Conservation (phyloP, 768 basidiomycete genomes). For the Boletus rex-veris region DNA sequence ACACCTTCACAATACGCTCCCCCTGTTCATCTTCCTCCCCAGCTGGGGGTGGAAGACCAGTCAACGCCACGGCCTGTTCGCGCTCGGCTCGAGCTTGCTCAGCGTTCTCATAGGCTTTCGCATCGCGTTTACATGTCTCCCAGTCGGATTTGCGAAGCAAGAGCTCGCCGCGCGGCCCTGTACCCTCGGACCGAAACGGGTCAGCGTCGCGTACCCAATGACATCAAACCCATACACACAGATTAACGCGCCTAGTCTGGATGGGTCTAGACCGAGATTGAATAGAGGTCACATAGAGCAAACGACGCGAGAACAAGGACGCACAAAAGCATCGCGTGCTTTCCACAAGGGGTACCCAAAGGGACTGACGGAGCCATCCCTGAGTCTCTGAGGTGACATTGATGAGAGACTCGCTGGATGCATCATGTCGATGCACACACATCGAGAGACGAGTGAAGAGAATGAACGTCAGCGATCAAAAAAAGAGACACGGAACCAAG, state of each 20-base stretch:
- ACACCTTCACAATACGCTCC: neutral
- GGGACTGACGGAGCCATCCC: neutral
- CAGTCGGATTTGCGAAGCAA: slow-evolving; percentile 22
- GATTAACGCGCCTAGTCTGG: accelerated
- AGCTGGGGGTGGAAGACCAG: neutral
- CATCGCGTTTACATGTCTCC: slow-evolving; percentile 4
- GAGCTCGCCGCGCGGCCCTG: slow-evolving; percentile 18
- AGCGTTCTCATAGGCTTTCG: neutral
- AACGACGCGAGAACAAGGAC: neutral
- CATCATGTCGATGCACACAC: neutral
- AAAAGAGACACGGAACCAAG: neutral
- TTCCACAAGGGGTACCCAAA: slow-evolving; percentile 25
- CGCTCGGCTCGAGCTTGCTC: neutral
- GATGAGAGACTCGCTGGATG: slow-evolving; percentile 14
- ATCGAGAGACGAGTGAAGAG: neutral
- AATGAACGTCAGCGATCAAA: neutral
- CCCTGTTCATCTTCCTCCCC: neutral
- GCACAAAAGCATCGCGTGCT: slow-evolving; percentile 21
- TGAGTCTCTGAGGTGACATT: neutral
- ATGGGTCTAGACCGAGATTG: slow-evolving; percentile 1
- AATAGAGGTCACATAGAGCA: neutral
- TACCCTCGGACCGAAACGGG: neutral
- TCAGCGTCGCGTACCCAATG: neutral
- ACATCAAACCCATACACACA: slow-evolving; percentile 15
- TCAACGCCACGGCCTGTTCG: too few species aligned